Conservation (phyloP, 257 asterid genomes). For the Plantago major region DNA sequence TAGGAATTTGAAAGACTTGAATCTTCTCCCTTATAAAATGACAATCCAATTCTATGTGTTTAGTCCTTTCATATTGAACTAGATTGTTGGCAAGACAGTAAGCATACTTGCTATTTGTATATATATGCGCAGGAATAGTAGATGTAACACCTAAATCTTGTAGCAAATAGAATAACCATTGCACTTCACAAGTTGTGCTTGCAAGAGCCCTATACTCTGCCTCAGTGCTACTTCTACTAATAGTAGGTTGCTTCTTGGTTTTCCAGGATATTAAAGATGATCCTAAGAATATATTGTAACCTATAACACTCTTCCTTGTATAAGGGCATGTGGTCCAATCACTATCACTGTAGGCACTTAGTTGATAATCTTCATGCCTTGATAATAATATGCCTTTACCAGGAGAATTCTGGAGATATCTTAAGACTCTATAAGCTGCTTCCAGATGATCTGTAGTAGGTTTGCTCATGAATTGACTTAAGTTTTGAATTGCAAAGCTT, state of each 20-base stretch:
- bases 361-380: too few relatives aligned
- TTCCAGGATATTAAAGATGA: background rate
- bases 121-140: background rate
- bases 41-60: too few relatives aligned
- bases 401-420: background rate
- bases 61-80: background rate
- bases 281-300: background rate
- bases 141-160: too few relatives aligned
- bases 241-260: background rate
- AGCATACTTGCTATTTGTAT: background rate
- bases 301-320: background rate
- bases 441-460: background rate
- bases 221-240: background rate
- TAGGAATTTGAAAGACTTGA: too few relatives aligned
- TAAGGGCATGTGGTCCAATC: background rate
- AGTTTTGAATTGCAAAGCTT: background rate
- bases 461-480: background rate
- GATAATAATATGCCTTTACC: background rate
- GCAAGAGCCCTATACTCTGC: background rate
- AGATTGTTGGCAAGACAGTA: too few relatives aligned
- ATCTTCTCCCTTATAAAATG: too few relatives aligned
- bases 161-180: background rate
- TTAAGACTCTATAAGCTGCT: background rate
- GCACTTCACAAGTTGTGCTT: background rate
- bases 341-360: background rate